Evolutionary conservation across 2,329 filamentous ascomycete genomes (phyloP).

Genomic region (Fusarium devonianum): DNA sequence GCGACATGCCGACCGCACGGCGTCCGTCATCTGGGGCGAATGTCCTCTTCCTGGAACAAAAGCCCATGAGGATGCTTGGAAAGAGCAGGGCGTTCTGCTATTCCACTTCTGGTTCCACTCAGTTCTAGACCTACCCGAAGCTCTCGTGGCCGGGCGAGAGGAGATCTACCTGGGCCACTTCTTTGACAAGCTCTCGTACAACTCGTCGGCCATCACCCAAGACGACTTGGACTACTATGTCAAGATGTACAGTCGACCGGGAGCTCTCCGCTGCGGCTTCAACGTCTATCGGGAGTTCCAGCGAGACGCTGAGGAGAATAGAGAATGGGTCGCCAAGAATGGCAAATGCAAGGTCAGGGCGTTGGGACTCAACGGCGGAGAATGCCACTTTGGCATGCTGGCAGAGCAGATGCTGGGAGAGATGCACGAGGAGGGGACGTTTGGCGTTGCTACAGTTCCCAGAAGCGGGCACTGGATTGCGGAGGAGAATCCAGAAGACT

Average conservation of each 20-base stretch:
- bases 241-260: conserved; percentile 1
- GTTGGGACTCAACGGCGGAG: conserved; percentile 7
- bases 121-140: conserved; percentile 12
- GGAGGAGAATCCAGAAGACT: conserved; percentile 18
- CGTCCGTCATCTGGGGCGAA: conserved; percentile 19
- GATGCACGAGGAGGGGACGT: conserved; percentile 11
- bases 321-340: conserved; percentile 20
- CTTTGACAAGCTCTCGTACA: conserved; percentile 16
- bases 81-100: conserved; percentile 1
- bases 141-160: conserved; percentile 15
- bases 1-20: conserved; percentile 5
- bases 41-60: conserved; percentile 10
- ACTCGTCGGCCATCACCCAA: conserved; percentile 14
- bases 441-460: conserved; percentile 9
- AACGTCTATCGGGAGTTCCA: conserved; percentile 11
- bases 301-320: conserved; percentile 13
- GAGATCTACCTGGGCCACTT: conserved; percentile 18
- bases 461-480: conserved; percentile 19
- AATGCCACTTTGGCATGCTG: conserved; percentile 15
- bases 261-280: conserved; percentile 7
- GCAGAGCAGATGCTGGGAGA: conserved; percentile 19
- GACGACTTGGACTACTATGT: conserved; percentile 5
- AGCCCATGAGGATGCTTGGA: conserved; percentile 9
- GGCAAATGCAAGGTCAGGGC: conserved; percentile 20
- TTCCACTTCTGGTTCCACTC: conserved; percentile 19